These are phyloP conservation scores for Sextonia rubra DNA, from an alignment of 164 flowering plant species.

Conservation along the genomic window DNA sequence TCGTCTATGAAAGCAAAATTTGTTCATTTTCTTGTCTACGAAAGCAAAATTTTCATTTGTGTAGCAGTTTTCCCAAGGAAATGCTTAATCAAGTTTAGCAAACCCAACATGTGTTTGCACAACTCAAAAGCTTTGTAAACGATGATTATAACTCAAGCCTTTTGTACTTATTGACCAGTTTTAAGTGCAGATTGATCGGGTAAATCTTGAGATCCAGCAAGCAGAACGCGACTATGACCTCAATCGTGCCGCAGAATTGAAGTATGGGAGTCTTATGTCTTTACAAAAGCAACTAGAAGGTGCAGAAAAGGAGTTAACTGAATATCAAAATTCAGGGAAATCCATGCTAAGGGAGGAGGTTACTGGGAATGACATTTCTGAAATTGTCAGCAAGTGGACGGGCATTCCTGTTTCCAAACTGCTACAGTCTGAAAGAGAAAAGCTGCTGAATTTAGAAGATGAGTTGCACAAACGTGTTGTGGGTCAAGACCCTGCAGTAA, in stretches of 20 bases:
- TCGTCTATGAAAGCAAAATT: too few species aligned
- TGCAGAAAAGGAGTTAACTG: constrained; percentile 78
- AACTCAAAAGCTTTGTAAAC: too few species aligned
- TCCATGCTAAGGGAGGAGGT: constrained; percentile 97
- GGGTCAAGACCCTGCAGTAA: constrained; percentile 94
- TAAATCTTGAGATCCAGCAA: constrained; percentile 91
- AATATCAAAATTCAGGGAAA: constrained; percentile 82
- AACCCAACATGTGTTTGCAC: too few species aligned
- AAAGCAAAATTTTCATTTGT: too few species aligned
- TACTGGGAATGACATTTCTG: constrained; percentile 76
- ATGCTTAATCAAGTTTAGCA: too few species aligned
- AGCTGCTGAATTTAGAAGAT: constrained; percentile 74
- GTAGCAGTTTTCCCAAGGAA: too few species aligned
- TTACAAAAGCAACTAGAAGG: constrained; percentile 75
- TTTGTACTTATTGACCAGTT: not conserved
- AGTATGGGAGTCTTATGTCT: constrained; percentile 79
- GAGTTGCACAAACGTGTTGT: constrained; percentile 87
- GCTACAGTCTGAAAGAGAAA: constrained; percentile 82
- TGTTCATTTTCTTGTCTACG: too few species aligned
- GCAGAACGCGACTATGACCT: constrained; percentile 97
- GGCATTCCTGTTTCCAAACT: constrained; percentile 93
- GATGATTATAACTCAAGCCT: not conserved
- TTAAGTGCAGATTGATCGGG: constrained; percentile 75
- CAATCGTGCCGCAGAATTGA: constrained; percentile 91
- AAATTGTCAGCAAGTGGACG: constrained; percentile 93